Percentiles rank a stretch among this genome's conserved stretches.
phyloP scores from a whole-genome alignment of 2,329 filamentous ascomycete genomes.

The Stemphylium vesicarium region DNA sequence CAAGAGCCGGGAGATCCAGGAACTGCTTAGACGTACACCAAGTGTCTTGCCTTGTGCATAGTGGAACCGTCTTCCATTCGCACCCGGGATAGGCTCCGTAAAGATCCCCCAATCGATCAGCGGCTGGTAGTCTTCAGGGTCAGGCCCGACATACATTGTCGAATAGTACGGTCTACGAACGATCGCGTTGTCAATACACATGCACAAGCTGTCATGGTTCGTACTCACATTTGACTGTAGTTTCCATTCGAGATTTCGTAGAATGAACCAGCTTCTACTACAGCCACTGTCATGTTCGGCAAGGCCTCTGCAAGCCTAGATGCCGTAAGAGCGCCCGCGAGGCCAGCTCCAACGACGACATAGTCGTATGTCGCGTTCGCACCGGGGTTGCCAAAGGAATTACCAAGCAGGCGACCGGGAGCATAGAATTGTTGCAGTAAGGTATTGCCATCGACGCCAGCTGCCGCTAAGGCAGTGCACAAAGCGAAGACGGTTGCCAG shows the following conservation, averaged over 20 bases:
- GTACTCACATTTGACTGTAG: conserved; percentile 24
- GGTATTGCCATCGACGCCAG: conserved; percentile 5
- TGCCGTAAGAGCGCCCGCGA: conserved; percentile 29
- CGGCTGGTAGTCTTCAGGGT: conserved; percentile 29
- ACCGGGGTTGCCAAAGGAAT: conserved; percentile 27
- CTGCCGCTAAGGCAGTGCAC: not conserved
- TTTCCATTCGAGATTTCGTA: conserved; percentile 37
- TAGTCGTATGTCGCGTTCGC: conserved; percentile 33
- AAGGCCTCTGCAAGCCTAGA: conserved; percentile 23
- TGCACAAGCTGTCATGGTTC: not conserved
- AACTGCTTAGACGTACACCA: conserved; percentile 16
- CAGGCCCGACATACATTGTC: conserved; percentile 16
- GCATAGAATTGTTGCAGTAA: conserved; percentile 16
- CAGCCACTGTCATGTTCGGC: conserved; percentile 20
- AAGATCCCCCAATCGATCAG: conserved; percentile 37
- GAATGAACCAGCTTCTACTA: conserved; percentile 37
- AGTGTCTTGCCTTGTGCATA: conserved; percentile 37
- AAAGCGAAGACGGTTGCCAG: not conserved
- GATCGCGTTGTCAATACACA: not conserved
- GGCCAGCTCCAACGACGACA: conserved; percentile 35
- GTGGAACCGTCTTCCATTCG: conserved; percentile 20
- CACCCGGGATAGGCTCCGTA: conserved; percentile 29
- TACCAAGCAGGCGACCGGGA: conserved; percentile 12
- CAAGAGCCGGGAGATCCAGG: not conserved
- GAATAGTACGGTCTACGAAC: conserved; percentile 17